phyloP scores from a whole-genome alignment of 805 yeast species.

The Debaryomyces hansenii region DNA sequence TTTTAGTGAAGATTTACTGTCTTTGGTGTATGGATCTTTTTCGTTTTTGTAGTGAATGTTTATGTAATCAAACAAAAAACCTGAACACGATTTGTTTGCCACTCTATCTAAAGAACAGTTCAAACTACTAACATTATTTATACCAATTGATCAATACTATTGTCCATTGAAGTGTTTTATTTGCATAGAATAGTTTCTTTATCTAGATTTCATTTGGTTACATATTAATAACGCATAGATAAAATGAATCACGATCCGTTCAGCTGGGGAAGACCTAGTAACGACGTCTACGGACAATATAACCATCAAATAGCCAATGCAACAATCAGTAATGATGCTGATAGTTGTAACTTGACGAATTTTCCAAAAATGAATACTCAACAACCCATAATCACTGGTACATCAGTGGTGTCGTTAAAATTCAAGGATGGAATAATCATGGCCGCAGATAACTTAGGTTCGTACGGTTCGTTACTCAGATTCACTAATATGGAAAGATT shows the following conservation, averaged over 20 bases:
- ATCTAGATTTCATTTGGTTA: background rate
- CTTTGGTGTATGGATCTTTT: background rate
- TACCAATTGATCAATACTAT: background rate
- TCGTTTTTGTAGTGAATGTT: background rate
- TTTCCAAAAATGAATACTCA: constrained; percentile 86
- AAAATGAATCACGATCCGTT: constrained; percentile 93
- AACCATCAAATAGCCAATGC: constrained; percentile 74
- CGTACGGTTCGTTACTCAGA: constrained; percentile 91
- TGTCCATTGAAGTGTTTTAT: background rate
- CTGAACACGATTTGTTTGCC: background rate
- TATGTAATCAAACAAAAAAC: background rate
- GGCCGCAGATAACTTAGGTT: constrained; percentile 92
- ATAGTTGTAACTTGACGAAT: constrained; percentile 7
- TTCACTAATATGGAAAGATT: constrained; percentile 84
- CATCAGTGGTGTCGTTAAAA: constrained; percentile 90
- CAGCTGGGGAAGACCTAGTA: constrained; percentile 93
- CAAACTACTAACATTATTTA: background rate
- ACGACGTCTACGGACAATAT: constrained; percentile 78
- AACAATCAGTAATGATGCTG: constrained; percentile 18
- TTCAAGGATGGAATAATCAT: constrained; percentile 86
- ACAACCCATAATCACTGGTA: constrained; percentile 94
- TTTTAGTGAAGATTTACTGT: background rate
- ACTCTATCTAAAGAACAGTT: background rate
- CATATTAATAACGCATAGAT: background rate
- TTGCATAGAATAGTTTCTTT: background rate